phyloP scores from a whole-genome alignment of 2,329 filamentous ascomycete genomes.

The Huntiella moniliformis region DNA sequence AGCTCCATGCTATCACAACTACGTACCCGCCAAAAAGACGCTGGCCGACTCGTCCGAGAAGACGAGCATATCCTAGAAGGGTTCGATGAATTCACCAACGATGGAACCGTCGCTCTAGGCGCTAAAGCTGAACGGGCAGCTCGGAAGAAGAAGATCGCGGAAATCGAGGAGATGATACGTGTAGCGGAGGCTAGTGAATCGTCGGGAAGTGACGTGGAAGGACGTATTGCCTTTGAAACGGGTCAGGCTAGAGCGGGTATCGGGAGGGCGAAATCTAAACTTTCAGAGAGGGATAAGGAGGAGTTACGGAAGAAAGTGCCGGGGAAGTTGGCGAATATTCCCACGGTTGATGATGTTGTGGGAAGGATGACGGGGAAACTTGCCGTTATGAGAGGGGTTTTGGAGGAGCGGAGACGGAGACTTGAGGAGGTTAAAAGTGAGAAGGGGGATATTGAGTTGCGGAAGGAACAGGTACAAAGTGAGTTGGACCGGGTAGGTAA shows the following conservation, averaged over 20 bases:
- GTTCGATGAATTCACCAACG: conserved; percentile 80
- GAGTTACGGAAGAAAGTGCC: conserved; percentile 4
- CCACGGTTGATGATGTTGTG: conserved; percentile 50
- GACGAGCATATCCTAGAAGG: conserved; percentile 89
- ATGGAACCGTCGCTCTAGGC: conserved; percentile 62
- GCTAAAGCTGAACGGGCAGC: conserved; percentile 61
- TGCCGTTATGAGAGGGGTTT: conserved; percentile 42
- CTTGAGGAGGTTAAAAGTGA: conserved; percentile 51
- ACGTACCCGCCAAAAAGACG: conserved; percentile 33
- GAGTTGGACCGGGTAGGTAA: conserved; percentile 66
- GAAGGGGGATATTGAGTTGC: conserved; percentile 43
- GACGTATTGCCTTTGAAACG: conserved; percentile 67
- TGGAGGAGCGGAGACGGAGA: conserved; percentile 38
- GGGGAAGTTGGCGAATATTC: conserved; percentile 34
- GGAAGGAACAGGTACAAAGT: conserved; percentile 64
- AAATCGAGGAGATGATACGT: conserved; percentile 70
- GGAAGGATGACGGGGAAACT: conserved; percentile 43
- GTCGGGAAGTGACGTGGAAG: conserved; percentile 49
- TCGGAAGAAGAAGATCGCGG: conserved; percentile 43
- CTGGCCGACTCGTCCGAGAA: conserved; percentile 60
- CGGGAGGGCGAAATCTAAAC: conserved; percentile 42
- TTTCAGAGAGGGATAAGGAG: conserved; percentile 17
- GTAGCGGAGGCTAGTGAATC: conserved; percentile 51
- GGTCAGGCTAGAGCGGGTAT: conserved; percentile 77
- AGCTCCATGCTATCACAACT: conserved; percentile 11